Evolutionary conservation across 148 eudicot species (phyloP), one percentile per base, ranked within the genome.

Genomic region (Spergularia marina): DNA sequence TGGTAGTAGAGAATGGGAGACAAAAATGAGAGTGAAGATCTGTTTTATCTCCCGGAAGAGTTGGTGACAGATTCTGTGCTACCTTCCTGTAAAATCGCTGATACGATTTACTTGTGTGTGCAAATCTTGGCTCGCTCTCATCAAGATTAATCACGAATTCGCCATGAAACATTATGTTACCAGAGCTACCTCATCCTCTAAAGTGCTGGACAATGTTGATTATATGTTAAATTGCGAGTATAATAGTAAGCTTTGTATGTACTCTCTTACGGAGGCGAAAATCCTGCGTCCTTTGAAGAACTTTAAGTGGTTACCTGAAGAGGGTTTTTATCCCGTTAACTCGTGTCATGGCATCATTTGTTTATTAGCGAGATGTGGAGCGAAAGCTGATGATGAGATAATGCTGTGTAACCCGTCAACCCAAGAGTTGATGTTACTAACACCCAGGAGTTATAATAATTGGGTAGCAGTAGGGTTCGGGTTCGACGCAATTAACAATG

Each of bases 261-360:
- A 51, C 72, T 20, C 57, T 23, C 5, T 68, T 36, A 49, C 72
- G 16, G 2, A 21, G 51, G 17, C 39, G 2, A 68, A 68, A 14
- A 51, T 58, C 57, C 13, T 66, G 7, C 70, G 53, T 4, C 11
- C 10, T 44, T n/a, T n/a, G 10, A 66, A 10, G 30, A 44, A 44
- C n/a, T 68, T 49, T 12, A 39, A 51, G n/a, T 68, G 72, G 52
- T 9, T 68, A 21, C 57, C 72, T 49, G 1, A 23, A 23, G 25
- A 23, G 25, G 25, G n/a, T n/a, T n/a, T n/a, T n/a, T n/a, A n/a
- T n/a, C n/a, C n/a, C n/a, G n/a, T n/a, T n/a, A n/a, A 23, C 57
- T 18, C 72, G 0, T 68, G 72, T 68, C 72, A 68, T 13, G 72
- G 72, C 21, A 68, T 68, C 12, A 49, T 68, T 4, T 68, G 57